Base-by-base conservation (phyloP, 345 rosid genomes). In the Aegle marmelos region DNA sequence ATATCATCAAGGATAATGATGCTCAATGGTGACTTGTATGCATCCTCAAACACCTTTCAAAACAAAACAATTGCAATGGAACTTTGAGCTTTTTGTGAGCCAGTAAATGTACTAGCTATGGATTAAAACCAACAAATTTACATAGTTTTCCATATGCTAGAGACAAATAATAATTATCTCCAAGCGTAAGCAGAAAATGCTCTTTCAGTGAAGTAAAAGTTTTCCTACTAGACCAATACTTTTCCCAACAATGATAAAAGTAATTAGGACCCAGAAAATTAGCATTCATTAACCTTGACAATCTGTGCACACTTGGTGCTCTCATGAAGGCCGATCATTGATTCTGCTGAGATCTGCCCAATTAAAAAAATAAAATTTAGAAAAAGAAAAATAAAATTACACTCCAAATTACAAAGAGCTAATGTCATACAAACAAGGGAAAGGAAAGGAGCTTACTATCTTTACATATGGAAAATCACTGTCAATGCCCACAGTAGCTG, bases 391-490 rank as follows among this genome's bases (percentile, higher is more conserved):
- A 11, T 27, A 68, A 22, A 33, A 77, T 36, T 22, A 72, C 56
- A 21, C 27, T 34, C 22, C 16, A 75, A 62, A 31, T 73, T 39
- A 48, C 31, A 24, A 56, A 66, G n/a, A 33, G 63, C 33, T 61
- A 33, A 77, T 9, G 19, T 54, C 22, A 72, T 36, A 36, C n/a
- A 74, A 19, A 72, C 11, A 60, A 9, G 61, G 74, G 60, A 28
- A 13, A 68, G 74, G 60, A 28, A 13, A 68, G 70, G 78, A 81
- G 74, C 98, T 88, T 89, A 97, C 98, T 70, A 94, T 94, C 91
- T 97, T 94, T 74, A 97, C 99, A 82, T 91, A 97, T 41, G 99
- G 98, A 76, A 94, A 94, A 83, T 94, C 98, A 82, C 98, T 97
- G 79, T 91, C 93, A 67, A 93, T 91, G 74, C 99, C 99, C 82